Percentiles rank a stretch among this genome's conserved stretches.
These are phyloP conservation scores for Mariannaea elegans DNA, from an alignment of 2,329 filamentous ascomycete genomes.

Conservation along the genomic window DNA sequence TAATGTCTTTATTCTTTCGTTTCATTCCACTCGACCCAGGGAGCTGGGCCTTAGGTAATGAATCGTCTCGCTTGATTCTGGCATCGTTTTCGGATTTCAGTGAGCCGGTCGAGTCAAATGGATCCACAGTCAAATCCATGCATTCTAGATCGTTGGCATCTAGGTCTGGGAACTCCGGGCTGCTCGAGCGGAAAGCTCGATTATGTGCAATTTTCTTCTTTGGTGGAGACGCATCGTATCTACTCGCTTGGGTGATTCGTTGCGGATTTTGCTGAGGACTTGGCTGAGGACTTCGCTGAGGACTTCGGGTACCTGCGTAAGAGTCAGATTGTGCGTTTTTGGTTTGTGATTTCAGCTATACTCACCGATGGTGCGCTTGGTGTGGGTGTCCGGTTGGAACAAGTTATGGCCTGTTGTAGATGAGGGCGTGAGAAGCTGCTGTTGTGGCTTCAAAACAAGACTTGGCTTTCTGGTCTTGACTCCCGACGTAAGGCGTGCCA, in stretches of 20 bases:
- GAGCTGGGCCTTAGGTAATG: slow-evolving; percentile 50
- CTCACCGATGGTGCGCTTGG: slow-evolving; percentile 24
- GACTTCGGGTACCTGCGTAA: slow-evolving; percentile 15
- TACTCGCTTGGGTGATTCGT: slow-evolving; percentile 23
- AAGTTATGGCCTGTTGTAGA: slow-evolving; percentile 33
- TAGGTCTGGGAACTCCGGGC: slow-evolving; percentile 47
- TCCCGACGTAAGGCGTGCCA: slow-evolving; percentile 56
- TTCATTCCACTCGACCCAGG: slow-evolving; percentile 56
- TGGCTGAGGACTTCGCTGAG: slow-evolving; percentile 11
- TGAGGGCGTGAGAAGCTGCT: slow-evolving; percentile 54
- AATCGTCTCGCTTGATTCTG: slow-evolving; percentile 55
- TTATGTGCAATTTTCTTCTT: slow-evolving; percentile 34
- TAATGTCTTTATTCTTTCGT: slow-evolving; percentile 61
- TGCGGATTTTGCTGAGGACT: neutral
- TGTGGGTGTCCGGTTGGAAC: slow-evolving; percentile 28
- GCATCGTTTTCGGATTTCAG: slow-evolving; percentile 48
- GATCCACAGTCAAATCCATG: slow-evolving; percentile 53
- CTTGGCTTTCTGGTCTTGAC: slow-evolving; percentile 56
- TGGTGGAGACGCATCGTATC: slow-evolving; percentile 35
- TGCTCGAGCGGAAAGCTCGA: slow-evolving; percentile 23
- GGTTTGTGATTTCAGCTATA: neutral
- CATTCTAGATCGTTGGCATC: slow-evolving; percentile 48
- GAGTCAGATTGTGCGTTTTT: slow-evolving; percentile 1
- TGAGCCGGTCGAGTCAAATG: slow-evolving; percentile 46
- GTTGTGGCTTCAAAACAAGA: slow-evolving; percentile 50